Base-by-base conservation (phyloP, 495 filamentous ascomycete genomes). In the Choiromyces venosus region DNA sequence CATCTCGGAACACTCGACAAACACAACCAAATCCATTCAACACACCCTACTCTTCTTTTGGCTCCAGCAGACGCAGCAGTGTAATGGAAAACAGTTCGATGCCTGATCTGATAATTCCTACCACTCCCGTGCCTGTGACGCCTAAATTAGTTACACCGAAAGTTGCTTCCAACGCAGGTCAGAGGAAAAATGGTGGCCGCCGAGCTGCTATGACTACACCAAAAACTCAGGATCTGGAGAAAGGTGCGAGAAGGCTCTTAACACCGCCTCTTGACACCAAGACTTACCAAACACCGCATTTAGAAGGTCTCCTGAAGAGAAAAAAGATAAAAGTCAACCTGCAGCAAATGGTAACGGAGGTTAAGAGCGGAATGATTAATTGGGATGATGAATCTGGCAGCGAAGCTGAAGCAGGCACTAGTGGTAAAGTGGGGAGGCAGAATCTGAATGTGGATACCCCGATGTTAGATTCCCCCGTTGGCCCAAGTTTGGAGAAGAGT, bases 1-100 rank as follows among this genome's bases (percentile, higher is more conserved):
- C 79, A 56, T 80, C 79, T 18, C 66, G 79, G 29, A 77, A 80
- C 35, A 80, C 79, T n/a, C 79, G 79, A 64, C 79, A 80, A 69
- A 80, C 78, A 65, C 73, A 79, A 12, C 75, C 68, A 65, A 37
- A 66, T 66, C n/a, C 37, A 61, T 61, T 61, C 52, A 61, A 69
- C 61, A 73, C 74, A 10, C 75, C 75, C 2, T 70, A 73, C 44
- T 36, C 66, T 14, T 73, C 75, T 35, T 69, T 72, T 64, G 39
- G 37, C n/a, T 37, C 66, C 2, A 77, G 66, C n/a, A 66, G 73
- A 37, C 75, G 75, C 36, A 65, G 69, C 25, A 77, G 75, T 35
- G 25, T 61, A 14, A 61, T 61, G 25, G 52, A 61, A 61, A 61
- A 16, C 10, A 29, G 25, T 61, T 61, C 52, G 52, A 61, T 29